Evolutionary conservation across 495 filamentous ascomycete species (phyloP), one percentile per base, ranked within the genome.

Genomic region (Daldinia concentrica): DNA sequence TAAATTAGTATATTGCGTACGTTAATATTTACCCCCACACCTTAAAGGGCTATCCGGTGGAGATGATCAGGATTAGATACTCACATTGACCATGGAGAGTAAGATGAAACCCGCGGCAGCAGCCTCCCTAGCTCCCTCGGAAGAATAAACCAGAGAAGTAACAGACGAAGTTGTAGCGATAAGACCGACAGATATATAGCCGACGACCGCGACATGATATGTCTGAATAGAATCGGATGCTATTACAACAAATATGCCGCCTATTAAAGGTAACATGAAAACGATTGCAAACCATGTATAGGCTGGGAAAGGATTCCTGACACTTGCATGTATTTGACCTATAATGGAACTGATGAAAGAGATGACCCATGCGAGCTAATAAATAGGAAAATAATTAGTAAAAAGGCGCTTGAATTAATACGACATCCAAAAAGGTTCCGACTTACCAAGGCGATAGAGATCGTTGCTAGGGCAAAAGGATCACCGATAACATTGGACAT

Each of bases 381-480:
- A 29, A 61, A 59, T 17, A 72, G 39, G 59, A 30, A 11, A 19
- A 45, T n/a, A 55, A 58, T 82, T 75, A 79, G 75, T 59, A 27
- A 37, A 24, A 26, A 60, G 27, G 50, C 24, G 22, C 43, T 52
- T 9, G 7, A 9, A 58, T 24, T 7, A 15, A 51, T 15, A 22
- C 15, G n/a, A n/a, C 36, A 50, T 37, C 36, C 17, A 12, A 8
- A 27, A 12, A n/a, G n/a, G n/a, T n/a, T n/a, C n/a, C n/a, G 19
- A 87, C 93, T 79, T 88, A 97, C 94, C 68, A 91, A 85, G 63
- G 94, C 89, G 80, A 99, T 97, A 29, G 93, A 97, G 43, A 95
- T 87, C 15, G 95, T 99, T 45, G 94, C 93, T 43, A 98, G 87
- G 57, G 95, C 94, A 82, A 99, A 98, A 2, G 96, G 96, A 82